Percentiles rank a stretch among this genome's conserved stretches.
These are phyloP conservation scores for Neocallimastix lanati DNA, from an alignment of 192 early-diverging fungal genomes.

Conservation along the genomic window DNA sequence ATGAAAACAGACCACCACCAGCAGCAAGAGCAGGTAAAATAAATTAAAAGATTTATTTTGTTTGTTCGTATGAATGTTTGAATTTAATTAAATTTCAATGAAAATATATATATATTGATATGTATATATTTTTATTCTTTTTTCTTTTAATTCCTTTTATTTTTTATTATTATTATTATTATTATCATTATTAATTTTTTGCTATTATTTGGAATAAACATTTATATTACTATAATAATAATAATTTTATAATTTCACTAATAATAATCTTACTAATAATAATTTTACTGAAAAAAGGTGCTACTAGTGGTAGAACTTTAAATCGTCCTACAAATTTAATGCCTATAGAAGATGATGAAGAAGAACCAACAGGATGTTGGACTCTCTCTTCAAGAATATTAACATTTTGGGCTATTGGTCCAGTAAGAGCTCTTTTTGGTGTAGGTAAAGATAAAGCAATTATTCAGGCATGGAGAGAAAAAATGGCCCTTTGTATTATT, in stretches of 20 bases:
- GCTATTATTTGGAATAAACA: too few species aligned
- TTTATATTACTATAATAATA: too few species aligned
- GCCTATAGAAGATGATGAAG: background rate
- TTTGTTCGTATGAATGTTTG: too few species aligned
- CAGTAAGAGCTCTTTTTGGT: background rate
- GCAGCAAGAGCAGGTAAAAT: background rate
- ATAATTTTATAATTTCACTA: too few species aligned
- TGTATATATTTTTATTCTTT: too few species aligned
- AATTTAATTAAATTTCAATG: too few species aligned
- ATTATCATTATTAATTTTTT: too few species aligned
- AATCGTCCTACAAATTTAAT: background rate
- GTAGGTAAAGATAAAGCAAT: slow-evolving; percentile 4
- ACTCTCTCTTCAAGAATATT: background rate
- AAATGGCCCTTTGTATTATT: slow-evolving; percentile 38
- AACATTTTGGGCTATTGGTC: background rate
- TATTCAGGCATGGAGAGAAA: slow-evolving; percentile 27
- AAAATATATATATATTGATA: background rate
- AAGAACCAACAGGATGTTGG: background rate
- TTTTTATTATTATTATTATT: too few species aligned
- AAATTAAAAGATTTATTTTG: too few species aligned
- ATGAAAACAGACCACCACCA: background rate
- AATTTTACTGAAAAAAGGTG: background rate
- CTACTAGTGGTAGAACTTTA: background rate
- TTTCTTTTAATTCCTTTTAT: too few species aligned
- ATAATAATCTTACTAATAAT: too few species aligned